Evolutionary conservation across 306 rosid genomes (phyloP), one percentile per base, ranked within the genome.

Genomic region (Abrus pulchellus): DNA sequence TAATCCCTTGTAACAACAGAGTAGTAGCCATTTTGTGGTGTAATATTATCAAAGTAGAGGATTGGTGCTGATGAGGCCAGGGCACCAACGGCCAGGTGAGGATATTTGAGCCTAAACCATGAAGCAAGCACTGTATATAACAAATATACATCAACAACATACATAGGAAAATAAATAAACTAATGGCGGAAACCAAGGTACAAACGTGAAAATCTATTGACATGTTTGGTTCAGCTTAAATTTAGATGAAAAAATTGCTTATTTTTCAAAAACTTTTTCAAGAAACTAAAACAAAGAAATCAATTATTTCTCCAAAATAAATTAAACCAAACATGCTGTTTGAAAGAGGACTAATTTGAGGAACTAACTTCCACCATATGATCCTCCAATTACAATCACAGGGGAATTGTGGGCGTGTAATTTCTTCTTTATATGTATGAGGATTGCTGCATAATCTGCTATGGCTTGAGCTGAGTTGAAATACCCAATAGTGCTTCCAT

Each of bases 321-420:
- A 20, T 20, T 20, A 20, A 20, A 20, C 20, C 20, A 20, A 20
- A 20, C 20, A 20, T 20, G 20, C 20, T 20, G 20, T 20, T 0
- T 4, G 4, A 29, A 36, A 47, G 7, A 13, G 65, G 54, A 47
- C 7, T 48, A 34, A 41, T 10, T 47, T 45, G 63, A 66, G 30
- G 43, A 59, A 57, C 91, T 81, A 14, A 92, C 97, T 90, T 92
- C 94, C 97, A 33, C 97, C 97, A 29, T 92, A 92, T 13, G 97
- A 92, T 52, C 86, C 97, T 60, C 97, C 97, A 27, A 92, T 52
- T 3, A 92, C 94, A 74, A 92, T 84, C 30, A 88, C 85, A 0
- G 97, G 97, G 7, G 93, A 90, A 52, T 84, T 27, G 43, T 81
- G 11, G 29, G 94, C 87, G 0, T 50, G 52, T 2, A 87, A 49